Conservation (phyloP, 176 grass and related monocot species). For the Oryza brachyantha region DNA sequence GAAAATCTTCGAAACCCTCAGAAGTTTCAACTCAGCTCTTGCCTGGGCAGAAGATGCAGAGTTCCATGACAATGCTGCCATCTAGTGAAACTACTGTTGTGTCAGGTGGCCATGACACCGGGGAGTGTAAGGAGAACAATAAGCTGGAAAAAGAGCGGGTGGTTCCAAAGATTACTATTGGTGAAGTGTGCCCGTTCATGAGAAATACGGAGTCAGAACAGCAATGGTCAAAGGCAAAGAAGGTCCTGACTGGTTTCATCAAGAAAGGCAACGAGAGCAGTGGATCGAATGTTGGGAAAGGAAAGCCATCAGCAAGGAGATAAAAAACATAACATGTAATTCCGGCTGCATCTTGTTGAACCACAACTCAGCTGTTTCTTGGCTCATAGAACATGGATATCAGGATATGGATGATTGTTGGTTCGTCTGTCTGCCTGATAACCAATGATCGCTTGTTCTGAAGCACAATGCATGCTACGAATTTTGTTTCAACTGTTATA, state of each 20-base stretch:
- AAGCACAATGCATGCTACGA: neutral
- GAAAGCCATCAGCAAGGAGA: constrained; percentile 22
- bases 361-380: neutral
- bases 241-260: constrained; percentile 56
- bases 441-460: neutral
- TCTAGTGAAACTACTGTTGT: neutral
- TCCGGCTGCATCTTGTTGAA: neutral
- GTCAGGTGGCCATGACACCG: neutral
- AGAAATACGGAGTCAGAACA: constrained; percentile 71
- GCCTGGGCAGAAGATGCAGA: neutral
- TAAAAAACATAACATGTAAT: neutral
- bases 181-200: constrained; percentile 94
- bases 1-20: neutral
- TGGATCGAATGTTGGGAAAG: constrained; percentile 38
- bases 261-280: constrained; percentile 54
- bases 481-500: constrained; percentile 1
- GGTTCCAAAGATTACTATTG: constrained; percentile 66
- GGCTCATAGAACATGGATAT: neutral
- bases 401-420: neutral
- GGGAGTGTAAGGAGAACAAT: constrained; percentile 1
- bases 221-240: constrained; percentile 75
- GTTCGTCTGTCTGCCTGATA: neutral
- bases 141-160: constrained; percentile 35
- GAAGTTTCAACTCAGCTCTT: neutral
- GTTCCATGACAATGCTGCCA: neutral